Percentiles rank a stretch among this genome's conserved stretches.
Conservation (phyloP, 345 rosid species). For the Bruguiera parviflora region DNA sequence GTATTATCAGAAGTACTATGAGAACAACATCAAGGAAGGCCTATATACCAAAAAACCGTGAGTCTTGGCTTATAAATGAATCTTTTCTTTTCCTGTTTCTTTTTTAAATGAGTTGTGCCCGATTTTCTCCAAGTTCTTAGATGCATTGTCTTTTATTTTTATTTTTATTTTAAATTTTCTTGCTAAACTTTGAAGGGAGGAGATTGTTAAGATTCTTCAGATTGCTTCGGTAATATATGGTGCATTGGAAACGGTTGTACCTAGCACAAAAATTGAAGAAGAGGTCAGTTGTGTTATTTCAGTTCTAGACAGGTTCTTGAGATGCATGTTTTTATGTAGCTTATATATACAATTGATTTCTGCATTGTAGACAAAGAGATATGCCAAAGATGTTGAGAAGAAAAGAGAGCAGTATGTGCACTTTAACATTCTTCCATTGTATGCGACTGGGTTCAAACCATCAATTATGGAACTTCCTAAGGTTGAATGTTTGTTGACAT, state of each 20-base stretch:
- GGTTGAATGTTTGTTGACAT: constrained; percentile 43
- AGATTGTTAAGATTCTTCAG: constrained; percentile 82
- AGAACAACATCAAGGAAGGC: constrained; percentile 51
- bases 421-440: constrained; percentile 83
- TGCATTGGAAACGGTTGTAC: constrained; percentile 66
- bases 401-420: constrained; percentile 51
- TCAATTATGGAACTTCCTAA: constrained; percentile 83
- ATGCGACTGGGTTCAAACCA: constrained; percentile 62
- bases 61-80: constrained; percentile 27
- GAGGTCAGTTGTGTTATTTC: constrained; percentile 44
- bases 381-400: constrained; percentile 63
- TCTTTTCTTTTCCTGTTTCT: not conserved
- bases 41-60: constrained; percentile 68
- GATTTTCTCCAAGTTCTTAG: constrained; percentile 11
- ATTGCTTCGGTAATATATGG: constrained; percentile 86
- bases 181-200: constrained; percentile 62
- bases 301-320: constrained; percentile 7
- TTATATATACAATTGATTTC: constrained; percentile 14
- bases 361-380: constrained; percentile 46
- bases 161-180: constrained; percentile 12
- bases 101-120: not conserved
- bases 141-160: constrained; percentile 12
- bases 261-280: constrained; percentile 39
- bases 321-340: constrained; percentile 9
- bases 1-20: constrained; percentile 66